Percentiles rank a stretch among this genome's conserved stretches.
Conservation (phyloP, 768 basidiomycete genomes). For the Boletus pseudopeckii region DNA sequence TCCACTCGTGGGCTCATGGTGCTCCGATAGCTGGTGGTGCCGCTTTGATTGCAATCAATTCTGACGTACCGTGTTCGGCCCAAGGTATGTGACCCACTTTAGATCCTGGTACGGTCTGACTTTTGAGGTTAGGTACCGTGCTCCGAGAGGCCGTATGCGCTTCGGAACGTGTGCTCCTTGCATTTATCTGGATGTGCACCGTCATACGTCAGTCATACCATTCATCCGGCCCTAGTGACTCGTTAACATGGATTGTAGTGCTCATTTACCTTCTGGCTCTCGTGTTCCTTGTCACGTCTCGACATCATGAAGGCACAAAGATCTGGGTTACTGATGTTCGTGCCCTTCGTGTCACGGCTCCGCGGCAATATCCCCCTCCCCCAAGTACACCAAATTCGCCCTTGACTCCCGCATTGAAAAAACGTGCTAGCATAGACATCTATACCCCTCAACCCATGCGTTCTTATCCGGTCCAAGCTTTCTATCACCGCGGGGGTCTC, state of each 20-base stretch:
- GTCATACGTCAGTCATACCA: constrained; percentile 35
- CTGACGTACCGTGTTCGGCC: constrained; percentile 34
- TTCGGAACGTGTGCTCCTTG: constrained; percentile 54
- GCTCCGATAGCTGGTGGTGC: constrained; percentile 47
- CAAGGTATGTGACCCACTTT: constrained; percentile 22
- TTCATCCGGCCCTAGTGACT: not conserved
- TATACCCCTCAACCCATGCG: constrained; percentile 44
- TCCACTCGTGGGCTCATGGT: constrained; percentile 5
- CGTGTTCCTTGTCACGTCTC: constrained; percentile 41
- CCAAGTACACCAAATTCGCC: constrained; percentile 37
- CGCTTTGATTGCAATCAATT: constrained; percentile 42
- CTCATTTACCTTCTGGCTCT: constrained; percentile 55
- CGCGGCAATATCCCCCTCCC: constrained; percentile 30
- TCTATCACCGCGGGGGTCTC: constrained; percentile 38
- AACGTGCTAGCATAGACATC: constrained; percentile 33
- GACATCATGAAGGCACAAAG: constrained; percentile 40
- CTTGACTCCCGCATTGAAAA: constrained; percentile 36
- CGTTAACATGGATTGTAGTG: constrained; percentile 37
- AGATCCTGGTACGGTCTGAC: constrained; percentile 1
- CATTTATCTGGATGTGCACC: constrained; percentile 56
- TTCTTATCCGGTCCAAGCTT: constrained; percentile 28
- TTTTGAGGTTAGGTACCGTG: not conserved
- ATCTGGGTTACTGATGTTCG: constrained; percentile 54
- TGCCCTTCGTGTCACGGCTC: constrained; percentile 36
- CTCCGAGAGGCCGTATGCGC: constrained; percentile 34